Conservation (phyloP, 2,329 filamentous ascomycete genomes). For the Truncatella angustata region DNA sequence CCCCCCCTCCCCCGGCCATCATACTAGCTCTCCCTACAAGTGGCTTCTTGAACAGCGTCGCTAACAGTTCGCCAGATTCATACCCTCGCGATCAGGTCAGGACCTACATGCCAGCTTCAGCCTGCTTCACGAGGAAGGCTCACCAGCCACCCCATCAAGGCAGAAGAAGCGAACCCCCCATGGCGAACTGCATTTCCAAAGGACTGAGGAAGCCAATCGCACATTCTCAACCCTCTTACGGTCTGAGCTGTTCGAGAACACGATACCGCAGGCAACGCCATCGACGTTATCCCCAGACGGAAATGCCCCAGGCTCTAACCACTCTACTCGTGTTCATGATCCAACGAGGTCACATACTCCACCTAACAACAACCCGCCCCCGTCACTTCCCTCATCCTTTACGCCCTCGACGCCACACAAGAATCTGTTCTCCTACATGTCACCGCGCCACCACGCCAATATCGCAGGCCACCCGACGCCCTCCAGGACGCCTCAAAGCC, state of each 20-base stretch:
- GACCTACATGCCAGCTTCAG: slow-evolving; percentile 93
- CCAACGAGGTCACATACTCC: slow-evolving; percentile 78
- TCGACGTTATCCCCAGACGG: slow-evolving; percentile 61
- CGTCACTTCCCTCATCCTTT: slow-evolving; percentile 68
- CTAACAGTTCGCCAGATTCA: slow-evolving; percentile 65
- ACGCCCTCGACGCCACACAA: slow-evolving; percentile 96
- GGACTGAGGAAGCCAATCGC: slow-evolving; percentile 90
- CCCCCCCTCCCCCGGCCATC: background rate
- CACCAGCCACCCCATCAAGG: slow-evolving; percentile 85
- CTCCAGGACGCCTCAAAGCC: slow-evolving; percentile 82
- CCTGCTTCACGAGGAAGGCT: slow-evolving; percentile 86
- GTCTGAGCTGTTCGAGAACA: slow-evolving; percentile 87
- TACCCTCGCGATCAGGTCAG: slow-evolving; percentile 88
- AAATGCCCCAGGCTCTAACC: slow-evolving; percentile 44
- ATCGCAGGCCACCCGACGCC: slow-evolving; percentile 83
- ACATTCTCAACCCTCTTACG: slow-evolving; percentile 87
- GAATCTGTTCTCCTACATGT: slow-evolving; percentile 92
- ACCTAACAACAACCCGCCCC: slow-evolving; percentile 64
- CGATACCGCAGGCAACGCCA: slow-evolving; percentile 77
- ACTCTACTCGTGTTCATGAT: slow-evolving; percentile 57
- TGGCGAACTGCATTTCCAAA: slow-evolving; percentile 91
- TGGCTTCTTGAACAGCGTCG: slow-evolving; percentile 17
- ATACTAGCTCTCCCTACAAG: background rate
- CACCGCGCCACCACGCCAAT: slow-evolving; percentile 66
- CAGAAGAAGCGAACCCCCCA: slow-evolving; percentile 82